Evolutionary conservation across 352 stramenopile genomes (phyloP).

Genomic region (Pythium plurisporium): DNA sequence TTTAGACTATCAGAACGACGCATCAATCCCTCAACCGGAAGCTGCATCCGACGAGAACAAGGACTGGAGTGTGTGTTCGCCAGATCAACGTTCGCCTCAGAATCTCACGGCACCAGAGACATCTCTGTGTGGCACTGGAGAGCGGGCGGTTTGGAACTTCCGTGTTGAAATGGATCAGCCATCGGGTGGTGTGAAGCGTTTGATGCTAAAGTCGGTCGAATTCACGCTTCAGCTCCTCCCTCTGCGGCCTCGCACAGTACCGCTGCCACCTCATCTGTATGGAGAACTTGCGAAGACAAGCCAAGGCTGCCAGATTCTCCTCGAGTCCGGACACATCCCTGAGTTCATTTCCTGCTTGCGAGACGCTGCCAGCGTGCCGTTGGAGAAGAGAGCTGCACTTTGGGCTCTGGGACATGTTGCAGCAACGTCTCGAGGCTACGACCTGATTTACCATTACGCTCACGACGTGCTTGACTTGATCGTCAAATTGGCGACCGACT

Average conservation of each 20-base stretch:
- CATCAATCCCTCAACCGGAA: conserved; percentile 50
- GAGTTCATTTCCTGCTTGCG: conserved; percentile 81
- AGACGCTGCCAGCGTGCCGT: conserved; percentile 72
- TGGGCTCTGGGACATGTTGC: conserved; percentile 84
- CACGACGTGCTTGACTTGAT: conserved; percentile 84
- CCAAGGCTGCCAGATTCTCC: conserved; percentile 74
- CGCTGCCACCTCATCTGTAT: conserved; percentile 79
- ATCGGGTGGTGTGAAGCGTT: conserved; percentile 58
- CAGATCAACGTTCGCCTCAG: conserved; percentile 71
- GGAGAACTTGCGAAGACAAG: conserved; percentile 83
- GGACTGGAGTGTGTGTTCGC: conserved; percentile 85
- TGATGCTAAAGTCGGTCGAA: conserved; percentile 86
- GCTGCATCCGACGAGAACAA: conserved; percentile 81
- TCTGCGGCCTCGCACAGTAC: conserved; percentile 69
- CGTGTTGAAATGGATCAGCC: conserved; percentile 79
- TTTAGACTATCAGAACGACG: conserved; percentile 56
- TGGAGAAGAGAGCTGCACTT: conserved; percentile 81
- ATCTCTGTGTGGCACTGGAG: conserved; percentile 71
- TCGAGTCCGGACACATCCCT: conserved; percentile 72
- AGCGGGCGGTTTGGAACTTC: conserved; percentile 87
- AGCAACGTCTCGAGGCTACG: conserved; percentile 70
- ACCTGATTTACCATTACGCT: conserved; percentile 76
- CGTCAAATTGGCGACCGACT: conserved; percentile 82
- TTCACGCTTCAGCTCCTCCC: conserved; percentile 85
- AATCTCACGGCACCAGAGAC: conserved; percentile 64